phyloP scores from a whole-genome alignment of 2,329 filamentous ascomycete genomes.

The Torrubiella hemipterigena region DNA sequence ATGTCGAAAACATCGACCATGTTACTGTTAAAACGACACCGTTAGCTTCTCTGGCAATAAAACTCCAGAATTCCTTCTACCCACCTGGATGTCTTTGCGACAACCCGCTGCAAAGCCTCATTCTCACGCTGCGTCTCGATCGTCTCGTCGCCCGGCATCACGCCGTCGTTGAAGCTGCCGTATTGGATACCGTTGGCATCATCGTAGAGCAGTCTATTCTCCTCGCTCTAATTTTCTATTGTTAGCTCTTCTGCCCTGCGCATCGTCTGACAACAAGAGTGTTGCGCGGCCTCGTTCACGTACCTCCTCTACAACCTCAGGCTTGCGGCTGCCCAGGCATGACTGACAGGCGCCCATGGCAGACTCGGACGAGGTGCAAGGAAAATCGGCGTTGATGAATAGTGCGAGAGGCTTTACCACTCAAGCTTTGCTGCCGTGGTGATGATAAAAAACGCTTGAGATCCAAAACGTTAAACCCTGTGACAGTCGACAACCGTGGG shows the following conservation, averaged over 20 bases:
- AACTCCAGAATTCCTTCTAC: constrained; percentile 9
- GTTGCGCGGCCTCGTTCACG: constrained; percentile 8
- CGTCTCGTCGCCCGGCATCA: constrained; percentile 42
- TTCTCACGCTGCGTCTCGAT: constrained; percentile 51
- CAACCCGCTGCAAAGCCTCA: constrained; percentile 51
- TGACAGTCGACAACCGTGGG: too few relatives aligned
- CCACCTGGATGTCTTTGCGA: constrained; percentile 53
- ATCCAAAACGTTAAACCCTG: too few relatives aligned
- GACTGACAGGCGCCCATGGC: constrained; percentile 50
- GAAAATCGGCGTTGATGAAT: too few relatives aligned
- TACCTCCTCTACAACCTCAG: constrained; percentile 44
- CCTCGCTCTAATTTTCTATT: constrained; percentile 34
- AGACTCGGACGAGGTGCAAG: too few relatives aligned
- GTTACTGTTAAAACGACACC: constrained; percentile 34
- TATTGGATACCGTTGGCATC: constrained; percentile 48
- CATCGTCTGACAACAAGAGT: constrained; percentile 1
- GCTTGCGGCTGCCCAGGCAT: constrained; percentile 41
- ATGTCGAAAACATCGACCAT: constrained; percentile 59
- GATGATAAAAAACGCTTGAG: too few relatives aligned
- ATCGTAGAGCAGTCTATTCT: constrained; percentile 47
- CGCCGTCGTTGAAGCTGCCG: constrained; percentile 49
- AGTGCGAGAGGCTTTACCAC: too few relatives aligned
- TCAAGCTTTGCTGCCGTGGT: too few relatives aligned
- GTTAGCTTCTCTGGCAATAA: neutral
- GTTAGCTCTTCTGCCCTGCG: neutral